phyloP scores from a whole-genome alignment of 2,329 filamentous ascomycete species.

The Aspergillus arachidicola region DNA sequence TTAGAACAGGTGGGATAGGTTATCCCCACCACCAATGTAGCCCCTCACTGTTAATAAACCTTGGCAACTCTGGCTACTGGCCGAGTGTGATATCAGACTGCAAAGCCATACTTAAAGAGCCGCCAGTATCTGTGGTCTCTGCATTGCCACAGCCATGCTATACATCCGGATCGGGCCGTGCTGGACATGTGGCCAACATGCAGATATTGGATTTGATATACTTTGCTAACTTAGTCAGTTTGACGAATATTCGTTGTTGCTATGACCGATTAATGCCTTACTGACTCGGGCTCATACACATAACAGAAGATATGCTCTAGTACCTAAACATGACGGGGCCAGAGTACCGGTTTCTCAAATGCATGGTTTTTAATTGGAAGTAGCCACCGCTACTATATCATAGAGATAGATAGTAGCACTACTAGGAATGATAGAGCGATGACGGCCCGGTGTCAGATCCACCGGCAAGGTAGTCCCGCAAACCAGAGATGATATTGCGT shows the following conservation, averaged over 20 bases:
- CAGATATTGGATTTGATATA: not conserved
- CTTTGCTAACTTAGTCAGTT: not conserved
- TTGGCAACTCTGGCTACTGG: not conserved
- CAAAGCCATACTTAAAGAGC: not conserved
- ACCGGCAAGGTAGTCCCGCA: not conserved
- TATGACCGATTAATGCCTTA: not conserved
- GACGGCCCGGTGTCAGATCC: not conserved
- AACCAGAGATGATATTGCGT: not conserved
- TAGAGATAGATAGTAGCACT: not conserved
- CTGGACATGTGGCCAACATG: not conserved
- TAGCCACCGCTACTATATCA: not conserved
- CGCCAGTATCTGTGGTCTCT: not conserved
- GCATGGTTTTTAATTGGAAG: not conserved
- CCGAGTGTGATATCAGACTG: not conserved
- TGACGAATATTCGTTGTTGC: not conserved
- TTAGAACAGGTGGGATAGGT: not conserved
- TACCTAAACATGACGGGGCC: no score
- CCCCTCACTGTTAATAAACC: not conserved
- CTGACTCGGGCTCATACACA: not conserved
- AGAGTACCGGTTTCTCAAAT: not conserved
- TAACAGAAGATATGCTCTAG: not conserved
- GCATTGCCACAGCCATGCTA: not conserved
- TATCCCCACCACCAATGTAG: not conserved
- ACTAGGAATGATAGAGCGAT: not conserved
- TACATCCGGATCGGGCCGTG: not conserved